Base-by-base conservation (phyloP, 2,329 filamentous ascomycete genomes). In the Fusarium sterilihyphosum region DNA sequence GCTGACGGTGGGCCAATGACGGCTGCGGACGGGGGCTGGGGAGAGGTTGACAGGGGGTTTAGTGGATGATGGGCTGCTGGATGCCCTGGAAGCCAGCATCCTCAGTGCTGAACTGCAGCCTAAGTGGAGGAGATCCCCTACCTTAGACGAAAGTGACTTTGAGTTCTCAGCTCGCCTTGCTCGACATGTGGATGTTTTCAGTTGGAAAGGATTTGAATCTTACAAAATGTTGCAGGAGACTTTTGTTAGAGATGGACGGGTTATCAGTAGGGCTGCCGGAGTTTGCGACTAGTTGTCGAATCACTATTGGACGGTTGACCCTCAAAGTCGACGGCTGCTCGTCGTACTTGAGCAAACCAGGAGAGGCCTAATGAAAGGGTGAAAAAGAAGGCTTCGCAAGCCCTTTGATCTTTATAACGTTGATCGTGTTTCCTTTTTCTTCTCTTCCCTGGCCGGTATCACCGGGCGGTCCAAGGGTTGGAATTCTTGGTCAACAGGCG, bases 21-120 rank as follows among this genome's bases (percentile, higher is more conserved):
- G 65, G 57, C 35, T 44, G 71, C 44, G 61, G 59, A 47, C 38
- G 52, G 60, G 47, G 57, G 71, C 60, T 65, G 61, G 46, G 63
- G 53, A 62, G 33, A 54, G 38, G 49, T 22, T 40, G 63, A 74
- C 54, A 57, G 38, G 75, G 74, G 70, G 38, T 41, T 54, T 54
- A 70, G 67, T 70, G 60, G 60, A 57, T 43, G 54, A 72, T 33
- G 63, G 58, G 54, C 67, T 77, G 67, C 52, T 71, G 69, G 56
- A 57, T 61, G 73, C 70, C 74, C 74, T 76, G 70, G 49, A 71
- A 73, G 66, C 68, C 64, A 77, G 75, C 75, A 77, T 77, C 49
- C 73, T 72, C 49, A 66, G 69, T 59, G 63, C 67, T 52, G 54
- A 38, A 53, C 37, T 22, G 38, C 65, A 40, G 43, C 35, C 33